Conservation (phyloP, 108 stramenopile species). For the Heterococcus sp. region DNA sequence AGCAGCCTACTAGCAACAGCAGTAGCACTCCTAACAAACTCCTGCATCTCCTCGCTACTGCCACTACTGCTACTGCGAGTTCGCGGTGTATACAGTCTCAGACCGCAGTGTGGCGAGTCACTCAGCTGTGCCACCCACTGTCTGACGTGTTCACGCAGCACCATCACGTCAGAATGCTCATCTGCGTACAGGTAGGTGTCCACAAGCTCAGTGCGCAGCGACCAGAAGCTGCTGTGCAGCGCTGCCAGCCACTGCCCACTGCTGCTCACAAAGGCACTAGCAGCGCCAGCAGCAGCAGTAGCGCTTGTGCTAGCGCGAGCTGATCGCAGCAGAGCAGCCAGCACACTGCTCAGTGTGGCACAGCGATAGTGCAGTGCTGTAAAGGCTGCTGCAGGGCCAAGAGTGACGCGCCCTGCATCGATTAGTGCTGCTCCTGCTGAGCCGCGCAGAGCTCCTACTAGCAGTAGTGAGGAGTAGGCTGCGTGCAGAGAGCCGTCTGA, state of each 20-base stretch:
- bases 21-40: neutral
- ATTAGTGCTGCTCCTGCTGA: neutral
- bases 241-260: neutral
- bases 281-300: neutral
- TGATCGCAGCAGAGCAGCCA: neutral
- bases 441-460: neutral
- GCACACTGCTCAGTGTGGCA: too few relatives aligned
- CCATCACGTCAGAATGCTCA: neutral
- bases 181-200: neutral
- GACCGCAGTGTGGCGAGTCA: neutral
- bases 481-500: too few relatives aligned
- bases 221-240: neutral
- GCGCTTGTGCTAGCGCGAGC: neutral
- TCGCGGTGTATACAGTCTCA: too few relatives aligned
- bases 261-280: neutral
- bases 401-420: too few relatives aligned
- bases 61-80: too few relatives aligned
- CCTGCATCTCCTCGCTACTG: neutral
- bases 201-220: neutral
- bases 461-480: neutral
- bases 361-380: neutral
- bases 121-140: neutral
- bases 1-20: neutral
- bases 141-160: neutral
- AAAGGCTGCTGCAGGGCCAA: neutral